Base-by-base conservation (phyloP, 1,139 yeast species). In the Diutina neorugosa region DNA sequence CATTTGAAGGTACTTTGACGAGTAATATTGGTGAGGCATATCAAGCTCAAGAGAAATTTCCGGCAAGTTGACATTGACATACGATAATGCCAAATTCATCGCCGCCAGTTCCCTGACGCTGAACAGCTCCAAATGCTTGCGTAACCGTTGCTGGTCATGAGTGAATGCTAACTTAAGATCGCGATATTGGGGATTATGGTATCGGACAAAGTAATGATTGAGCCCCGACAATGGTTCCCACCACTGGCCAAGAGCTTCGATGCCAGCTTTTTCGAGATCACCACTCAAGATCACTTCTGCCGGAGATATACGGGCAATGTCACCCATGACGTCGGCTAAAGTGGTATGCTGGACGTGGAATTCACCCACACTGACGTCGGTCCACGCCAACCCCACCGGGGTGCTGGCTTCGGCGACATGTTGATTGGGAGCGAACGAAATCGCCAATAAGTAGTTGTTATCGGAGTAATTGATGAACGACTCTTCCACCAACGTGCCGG, bases 401-500 rank as follows among this genome's bases (percentile, higher is more conserved):
- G 75, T 60, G 52, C 74, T 76, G 0, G 74, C 70, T 57, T 78
- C 81, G 0, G 78, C 51, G 74, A 66, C 54, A 25, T 54, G 40
- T 7, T 9, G 9, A 16, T 53, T 52, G 71, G 57, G 56, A 0
- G 89, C 86, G 51, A 86, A 72, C 5, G 79, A 75, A 12, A 91
- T 71, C 3, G 90, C 78, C 44, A 86, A 71, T 42, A 91, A 69
- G 62, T 75, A 90, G 61, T 90, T 89, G 59, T 86, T 86, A 53
- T 78, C 77, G 57, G 80, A 80, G 56, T 80, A 81, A 61, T 90
- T 86, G 60, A 93, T 71, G 58, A 91, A 85, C 0, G 87, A 81
- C 60, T 93, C 98, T 61, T 89, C 96, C 12, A 91, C 78, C 52
- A 93, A 76, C 0, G 98, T 93, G 1, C 99, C 98, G 0, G 98